These are phyloP conservation scores for Lumnitzera racemosa DNA, from an alignment of 345 rosid species.

Conservation along the genomic window DNA sequence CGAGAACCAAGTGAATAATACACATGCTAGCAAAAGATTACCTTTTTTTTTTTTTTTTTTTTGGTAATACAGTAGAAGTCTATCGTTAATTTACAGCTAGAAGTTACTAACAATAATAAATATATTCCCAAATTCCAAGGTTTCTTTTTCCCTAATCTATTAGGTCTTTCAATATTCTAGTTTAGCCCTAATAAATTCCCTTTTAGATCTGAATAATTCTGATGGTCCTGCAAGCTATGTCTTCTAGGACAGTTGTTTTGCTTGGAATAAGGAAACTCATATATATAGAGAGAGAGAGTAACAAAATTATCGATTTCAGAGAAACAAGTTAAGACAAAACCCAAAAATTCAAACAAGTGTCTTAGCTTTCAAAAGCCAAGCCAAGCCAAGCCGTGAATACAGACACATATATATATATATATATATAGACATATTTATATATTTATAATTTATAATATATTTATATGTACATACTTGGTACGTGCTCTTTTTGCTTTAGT, in stretches of 20 bases:
- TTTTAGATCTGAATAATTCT: slow-evolving; percentile 22
- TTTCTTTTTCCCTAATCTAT: slow-evolving; percentile 20
- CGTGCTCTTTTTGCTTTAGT: no score
- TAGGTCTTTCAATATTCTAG: slow-evolving; percentile 19
- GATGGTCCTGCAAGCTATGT: slow-evolving; percentile 41
- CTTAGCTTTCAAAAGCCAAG: slow-evolving; percentile 13
- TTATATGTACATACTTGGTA: no score
- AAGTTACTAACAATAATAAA: slow-evolving; percentile 1
- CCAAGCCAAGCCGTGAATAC: slow-evolving; percentile 9
- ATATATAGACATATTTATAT: no score
- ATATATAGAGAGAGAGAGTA: slow-evolving; percentile 1
- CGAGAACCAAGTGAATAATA: background rate
- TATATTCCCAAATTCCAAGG: slow-evolving; percentile 40
- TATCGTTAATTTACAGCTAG: background rate
- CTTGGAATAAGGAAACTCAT: background rate
- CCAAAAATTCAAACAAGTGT: slow-evolving; percentile 14
- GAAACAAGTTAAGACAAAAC: slow-evolving; percentile 15
- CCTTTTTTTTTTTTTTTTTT: no score
- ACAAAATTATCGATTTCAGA: slow-evolving; percentile 15
- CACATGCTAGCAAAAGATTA: background rate
- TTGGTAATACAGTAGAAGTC: no score
- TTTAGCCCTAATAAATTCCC: slow-evolving; percentile 4
- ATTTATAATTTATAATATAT: no score
- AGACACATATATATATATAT: no score
- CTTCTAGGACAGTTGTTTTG: background rate